phyloP scores from a whole-genome alignment of 257 asterid species.

The Penstemon davidsonii region DNA sequence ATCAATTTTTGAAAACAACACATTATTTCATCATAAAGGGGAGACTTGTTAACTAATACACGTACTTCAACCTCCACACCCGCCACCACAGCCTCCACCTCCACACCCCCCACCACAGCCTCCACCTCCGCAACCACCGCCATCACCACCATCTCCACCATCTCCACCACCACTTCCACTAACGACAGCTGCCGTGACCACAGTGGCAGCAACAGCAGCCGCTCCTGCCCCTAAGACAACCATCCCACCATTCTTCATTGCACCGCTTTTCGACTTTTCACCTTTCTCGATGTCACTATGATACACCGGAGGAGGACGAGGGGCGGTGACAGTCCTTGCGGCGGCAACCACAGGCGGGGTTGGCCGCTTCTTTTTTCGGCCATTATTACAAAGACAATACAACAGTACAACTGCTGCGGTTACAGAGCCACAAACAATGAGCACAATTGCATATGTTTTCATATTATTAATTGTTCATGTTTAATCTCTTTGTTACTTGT shows the following conservation, averaged over 20 bases:
- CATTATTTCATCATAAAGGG: too few species aligned
- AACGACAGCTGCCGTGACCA: neutral
- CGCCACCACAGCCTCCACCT: constrained; percentile 2
- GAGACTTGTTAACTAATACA: too few species aligned
- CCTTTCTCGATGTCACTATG: constrained; percentile 21
- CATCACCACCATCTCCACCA: constrained; percentile 15
- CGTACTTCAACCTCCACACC: too few species aligned
- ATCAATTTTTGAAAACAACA: too few species aligned
- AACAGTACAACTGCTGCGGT: constrained; percentile 20
- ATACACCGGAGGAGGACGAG: neutral
- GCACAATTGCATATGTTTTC: constrained; percentile 34
- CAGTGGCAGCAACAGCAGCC: too few species aligned
- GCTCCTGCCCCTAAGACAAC: constrained; percentile 24
- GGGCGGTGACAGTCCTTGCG: neutral
- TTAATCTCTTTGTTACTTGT: too few species aligned
- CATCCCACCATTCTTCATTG: constrained; percentile 15
- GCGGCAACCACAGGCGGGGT: neutral
- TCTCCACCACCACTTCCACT: neutral
- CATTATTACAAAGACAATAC: constrained; percentile 27
- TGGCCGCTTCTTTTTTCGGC: constrained; percentile 25
- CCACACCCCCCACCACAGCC: neutral
- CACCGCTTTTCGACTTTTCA: constrained; percentile 3
- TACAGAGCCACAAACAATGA: constrained; percentile 27
- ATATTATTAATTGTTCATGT: neutral
- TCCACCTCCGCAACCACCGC: neutral